Percentiles rank a stretch among this genome's conserved stretches.
These are phyloP conservation scores for Candolleomyces eurysporus DNA, from an alignment of 768 basidiomycete species.

Conservation along the genomic window DNA sequence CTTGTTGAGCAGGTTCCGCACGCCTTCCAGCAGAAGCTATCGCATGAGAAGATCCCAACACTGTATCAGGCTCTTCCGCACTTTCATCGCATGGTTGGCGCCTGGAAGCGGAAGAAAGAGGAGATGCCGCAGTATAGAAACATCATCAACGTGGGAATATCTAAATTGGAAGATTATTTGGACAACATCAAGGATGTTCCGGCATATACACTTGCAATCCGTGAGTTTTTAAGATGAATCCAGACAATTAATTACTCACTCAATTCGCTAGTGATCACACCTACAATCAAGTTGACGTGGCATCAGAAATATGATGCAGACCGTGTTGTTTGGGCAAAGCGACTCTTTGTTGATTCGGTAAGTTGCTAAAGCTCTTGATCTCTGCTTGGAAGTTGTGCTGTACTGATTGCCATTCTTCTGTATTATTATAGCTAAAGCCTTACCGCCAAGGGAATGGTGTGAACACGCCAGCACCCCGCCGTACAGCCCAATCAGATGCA, in stretches of 20 bases:
- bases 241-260: background rate
- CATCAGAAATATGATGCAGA: background rate
- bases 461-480: background rate
- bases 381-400: background rate
- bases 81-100: too few species aligned
- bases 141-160: conserved; percentile 24
- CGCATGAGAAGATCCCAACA: too few species aligned
- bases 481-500: background rate
- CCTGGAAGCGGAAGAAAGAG: too few species aligned
- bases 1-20: too few species aligned
- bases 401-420: background rate
- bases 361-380: too few species aligned
- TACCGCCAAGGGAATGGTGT: background rate
- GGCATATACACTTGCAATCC: background rate
- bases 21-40: too few species aligned
- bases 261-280: background rate
- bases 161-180: conserved; percentile 24
- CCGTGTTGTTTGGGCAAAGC: background rate
- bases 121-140: too few species aligned
- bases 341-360: background rate
- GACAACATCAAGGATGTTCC: background rate
- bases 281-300: background rate
- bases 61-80: too few species aligned
- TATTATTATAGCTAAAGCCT: background rate
- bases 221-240: background rate